A percentile compares a stretch with the other conserved stretches of the same genome.
These are phyloP conservation scores for Hirsutella thompsonii DNA, from an alignment of 2,329 filamentous ascomycete species.

Conservation along the genomic window DNA sequence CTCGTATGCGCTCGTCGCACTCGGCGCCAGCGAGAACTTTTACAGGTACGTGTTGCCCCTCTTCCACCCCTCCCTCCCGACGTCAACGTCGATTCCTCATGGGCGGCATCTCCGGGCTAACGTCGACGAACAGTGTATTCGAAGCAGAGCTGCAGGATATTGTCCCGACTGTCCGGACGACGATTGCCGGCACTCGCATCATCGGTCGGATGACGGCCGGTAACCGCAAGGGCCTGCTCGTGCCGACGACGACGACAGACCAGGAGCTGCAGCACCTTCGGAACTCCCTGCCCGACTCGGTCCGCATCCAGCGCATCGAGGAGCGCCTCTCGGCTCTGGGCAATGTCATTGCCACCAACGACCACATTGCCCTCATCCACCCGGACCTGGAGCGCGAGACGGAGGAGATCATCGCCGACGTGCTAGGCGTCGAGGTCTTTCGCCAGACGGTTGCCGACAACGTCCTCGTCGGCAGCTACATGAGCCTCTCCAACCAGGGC, in stretches of 20 bases:
- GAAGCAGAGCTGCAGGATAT: conserved; percentile 96
- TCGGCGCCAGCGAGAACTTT: conserved; percentile 96
- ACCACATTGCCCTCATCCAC: conserved; percentile 92
- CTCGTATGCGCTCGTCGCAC: conserved; percentile 86
- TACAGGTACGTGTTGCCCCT: conserved; percentile 50
- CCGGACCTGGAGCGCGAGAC: conserved; percentile 95
- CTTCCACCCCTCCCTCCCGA: background rate
- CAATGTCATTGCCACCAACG: conserved; percentile 93
- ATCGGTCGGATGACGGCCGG: conserved; percentile 90
- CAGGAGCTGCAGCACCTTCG: conserved; percentile 96
- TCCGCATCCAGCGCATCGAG: conserved; percentile 96
- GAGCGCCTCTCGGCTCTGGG: conserved; percentile 90
- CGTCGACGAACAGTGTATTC: conserved; percentile 59
- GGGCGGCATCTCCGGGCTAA: too few relatives aligned
- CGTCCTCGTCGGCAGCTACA: conserved; percentile 91
- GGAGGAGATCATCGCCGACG: conserved; percentile 96
- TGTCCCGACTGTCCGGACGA: conserved; percentile 92
- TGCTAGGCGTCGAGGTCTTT: conserved; percentile 80
- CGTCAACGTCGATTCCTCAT: too few relatives aligned
- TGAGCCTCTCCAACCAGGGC: conserved; percentile 90
- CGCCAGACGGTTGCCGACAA: conserved; percentile 94
- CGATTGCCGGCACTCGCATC: conserved; percentile 92
- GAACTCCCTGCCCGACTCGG: conserved; percentile 80
- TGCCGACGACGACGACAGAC: conserved; percentile 91
- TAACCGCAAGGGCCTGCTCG: conserved; percentile 92